Evolutionary conservation across 495 filamentous ascomycete species (phyloP).

Genomic region (Clohesyomyces aquaticus): DNA sequence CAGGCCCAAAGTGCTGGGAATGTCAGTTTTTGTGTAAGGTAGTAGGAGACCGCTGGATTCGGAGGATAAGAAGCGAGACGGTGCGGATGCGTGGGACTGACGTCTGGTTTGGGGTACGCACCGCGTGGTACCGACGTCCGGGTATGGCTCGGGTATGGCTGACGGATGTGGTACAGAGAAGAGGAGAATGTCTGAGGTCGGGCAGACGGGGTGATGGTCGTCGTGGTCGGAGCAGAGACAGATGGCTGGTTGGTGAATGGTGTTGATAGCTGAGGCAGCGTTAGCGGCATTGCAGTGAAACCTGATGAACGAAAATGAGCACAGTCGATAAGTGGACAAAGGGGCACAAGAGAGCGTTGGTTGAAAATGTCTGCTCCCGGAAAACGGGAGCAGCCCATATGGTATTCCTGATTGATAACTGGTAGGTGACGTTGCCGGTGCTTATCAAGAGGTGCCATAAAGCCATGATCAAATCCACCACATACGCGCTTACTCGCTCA

Average conservation of each 20-base stretch:
- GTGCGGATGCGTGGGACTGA: constrained; percentile 10
- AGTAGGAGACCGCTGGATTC: constrained; percentile 1
- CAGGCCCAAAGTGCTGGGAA: constrained; percentile 7
- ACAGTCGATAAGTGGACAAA: neutral
- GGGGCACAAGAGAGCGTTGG: neutral
- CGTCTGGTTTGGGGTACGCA: constrained; percentile 8
- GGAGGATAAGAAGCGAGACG: constrained; percentile 21
- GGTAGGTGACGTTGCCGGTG: neutral
- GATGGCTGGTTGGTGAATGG: constrained; percentile 7
- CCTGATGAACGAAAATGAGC: neutral
- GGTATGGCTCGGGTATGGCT: constrained; percentile 7
- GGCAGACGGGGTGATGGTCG: neutral
- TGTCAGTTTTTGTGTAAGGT: constrained; percentile 29
- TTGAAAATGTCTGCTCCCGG: neutral
- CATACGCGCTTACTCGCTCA: neutral
- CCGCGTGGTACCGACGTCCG: constrained; percentile 2
- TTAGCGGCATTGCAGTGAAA: neutral
- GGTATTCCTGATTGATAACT: constrained; percentile 4
- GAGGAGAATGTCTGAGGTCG: neutral
- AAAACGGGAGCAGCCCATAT: neutral
- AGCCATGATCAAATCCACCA: neutral
- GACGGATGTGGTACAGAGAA: constrained; percentile 10
- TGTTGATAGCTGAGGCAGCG: neutral
- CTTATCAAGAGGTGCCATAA: neutral
- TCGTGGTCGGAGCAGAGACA: neutral